These are phyloP conservation scores for Elsinoe australis DNA, from an alignment of 2,329 filamentous ascomycete genomes.

Conservation along the genomic window DNA sequence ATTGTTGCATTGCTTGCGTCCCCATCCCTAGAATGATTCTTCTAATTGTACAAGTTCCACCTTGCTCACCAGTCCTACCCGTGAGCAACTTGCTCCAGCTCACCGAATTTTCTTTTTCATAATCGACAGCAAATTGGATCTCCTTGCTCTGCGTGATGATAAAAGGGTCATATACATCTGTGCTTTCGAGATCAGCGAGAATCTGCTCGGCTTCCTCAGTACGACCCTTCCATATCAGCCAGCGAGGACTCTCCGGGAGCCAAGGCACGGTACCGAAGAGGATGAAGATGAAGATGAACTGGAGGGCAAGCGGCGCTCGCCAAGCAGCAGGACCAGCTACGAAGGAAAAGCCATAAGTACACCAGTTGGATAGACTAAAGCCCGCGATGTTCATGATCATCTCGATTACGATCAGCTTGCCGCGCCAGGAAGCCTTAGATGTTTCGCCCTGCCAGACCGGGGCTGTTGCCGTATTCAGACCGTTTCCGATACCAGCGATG, in stretches of 20 bases:
- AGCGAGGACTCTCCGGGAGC: conserved; percentile 42
- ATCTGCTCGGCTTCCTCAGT: conserved; percentile 43
- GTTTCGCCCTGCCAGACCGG: conserved; percentile 48
- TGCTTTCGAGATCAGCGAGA: conserved; percentile 43
- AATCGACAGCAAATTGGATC: conserved; percentile 38
- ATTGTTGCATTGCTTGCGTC: conserved; percentile 47
- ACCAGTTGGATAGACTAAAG: conserved; percentile 44
- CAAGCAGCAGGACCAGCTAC: conserved; percentile 36
- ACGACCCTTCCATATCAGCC: conserved; percentile 40
- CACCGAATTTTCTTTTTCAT: conserved; percentile 44
- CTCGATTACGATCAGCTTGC: conserved; percentile 31
- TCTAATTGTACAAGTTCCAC: conserved; percentile 44
- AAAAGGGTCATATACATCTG: conserved; percentile 39
- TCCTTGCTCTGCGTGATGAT: conserved; percentile 39
- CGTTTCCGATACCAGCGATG: conserved; percentile 43
- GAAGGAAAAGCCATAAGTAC: conserved; percentile 39
- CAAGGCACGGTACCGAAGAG: conserved; percentile 40
- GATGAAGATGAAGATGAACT: conserved; percentile 44
- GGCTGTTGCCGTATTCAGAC: conserved; percentile 45
- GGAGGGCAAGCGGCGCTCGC: conserved; percentile 43
- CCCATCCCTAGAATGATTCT: conserved; percentile 48
- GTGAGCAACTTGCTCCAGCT: conserved; percentile 45
- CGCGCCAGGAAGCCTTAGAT: conserved; percentile 36
- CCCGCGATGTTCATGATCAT: conserved; percentile 47
- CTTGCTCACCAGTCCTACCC: conserved; percentile 38